Conservation (phyloP, 1,139 yeast species). For the Magnusiomyces magnusii region DNA sequence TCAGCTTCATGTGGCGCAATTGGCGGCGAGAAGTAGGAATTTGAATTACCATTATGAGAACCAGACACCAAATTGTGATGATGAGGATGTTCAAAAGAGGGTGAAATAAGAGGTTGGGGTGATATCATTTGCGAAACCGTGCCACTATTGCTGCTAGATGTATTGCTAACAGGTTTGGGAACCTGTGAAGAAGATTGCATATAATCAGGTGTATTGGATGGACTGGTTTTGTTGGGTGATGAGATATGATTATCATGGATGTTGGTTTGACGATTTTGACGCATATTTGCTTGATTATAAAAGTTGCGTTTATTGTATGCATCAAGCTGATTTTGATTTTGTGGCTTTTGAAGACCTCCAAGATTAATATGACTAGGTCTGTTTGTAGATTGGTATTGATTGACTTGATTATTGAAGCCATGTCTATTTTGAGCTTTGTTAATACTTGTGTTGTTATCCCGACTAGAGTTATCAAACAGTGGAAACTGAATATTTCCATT, state of each 20-base stretch:
- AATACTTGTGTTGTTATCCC: not conserved
- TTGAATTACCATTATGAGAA: not conserved
- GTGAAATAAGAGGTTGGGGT: conserved; percentile 15
- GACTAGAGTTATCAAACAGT: not conserved
- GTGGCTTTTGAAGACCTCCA: not conserved
- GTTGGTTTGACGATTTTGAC: not conserved
- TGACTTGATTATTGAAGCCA: not conserved
- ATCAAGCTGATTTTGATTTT: not conserved
- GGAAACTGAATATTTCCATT: not conserved
- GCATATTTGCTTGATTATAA: not conserved
- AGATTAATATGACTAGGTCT: not conserved
- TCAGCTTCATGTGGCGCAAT: conserved; percentile 16
- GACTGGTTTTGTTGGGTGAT: not conserved
- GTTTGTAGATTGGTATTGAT: not conserved
- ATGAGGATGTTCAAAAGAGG: conserved; percentile 8
- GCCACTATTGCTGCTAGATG: not conserved
- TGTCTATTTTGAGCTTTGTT: not conserved
- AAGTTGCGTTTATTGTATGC: not conserved
- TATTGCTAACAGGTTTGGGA: not conserved
- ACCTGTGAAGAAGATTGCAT: not conserved
- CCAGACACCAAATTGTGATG: conserved; percentile 9
- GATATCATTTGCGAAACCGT: not conserved
- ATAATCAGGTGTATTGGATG: not conserved
- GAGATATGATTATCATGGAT: not conserved
- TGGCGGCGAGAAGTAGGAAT: conserved; percentile 10